Conservation (phyloP, 306 rosid species). For the Vigna angularis region DNA sequence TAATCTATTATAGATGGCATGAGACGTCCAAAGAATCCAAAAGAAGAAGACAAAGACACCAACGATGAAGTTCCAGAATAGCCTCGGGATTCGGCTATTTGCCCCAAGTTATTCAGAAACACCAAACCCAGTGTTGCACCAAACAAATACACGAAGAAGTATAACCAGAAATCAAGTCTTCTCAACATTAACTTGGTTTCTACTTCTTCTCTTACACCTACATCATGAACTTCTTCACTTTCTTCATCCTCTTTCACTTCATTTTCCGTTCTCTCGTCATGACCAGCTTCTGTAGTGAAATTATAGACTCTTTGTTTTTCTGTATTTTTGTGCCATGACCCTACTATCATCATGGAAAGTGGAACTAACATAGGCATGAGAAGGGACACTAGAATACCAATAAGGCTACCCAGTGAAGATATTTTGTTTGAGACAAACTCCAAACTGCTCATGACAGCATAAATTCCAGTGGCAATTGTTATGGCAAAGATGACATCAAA, state of each 20-base stretch:
- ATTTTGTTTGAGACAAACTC: conserved; percentile 45
- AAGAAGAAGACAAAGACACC: conserved; percentile 81
- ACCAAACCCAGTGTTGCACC: conserved; percentile 81
- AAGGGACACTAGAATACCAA: conserved; percentile 57
- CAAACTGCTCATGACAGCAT: conserved; percentile 64
- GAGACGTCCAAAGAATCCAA: conserved; percentile 90
- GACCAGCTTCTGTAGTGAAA: conserved; percentile 52
- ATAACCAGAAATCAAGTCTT: conserved; percentile 81
- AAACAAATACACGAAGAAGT: conserved; percentile 63
- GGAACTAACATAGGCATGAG: conserved; percentile 57
- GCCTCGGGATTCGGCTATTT: conserved; percentile 81
- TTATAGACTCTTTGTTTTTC: conserved; percentile 52
- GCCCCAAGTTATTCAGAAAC: conserved; percentile 82
- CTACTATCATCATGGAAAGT: conserved; percentile 41
- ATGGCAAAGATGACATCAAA: conserved; percentile 65
- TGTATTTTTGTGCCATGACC: conserved; percentile 45
- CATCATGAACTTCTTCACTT: conserved; percentile 10
- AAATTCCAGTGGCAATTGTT: conserved; percentile 70
- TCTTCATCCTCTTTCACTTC: conserved; percentile 29
- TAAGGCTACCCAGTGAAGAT: conserved; percentile 41
- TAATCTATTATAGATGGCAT: conserved; percentile 71
- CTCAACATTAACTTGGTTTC: conserved; percentile 68
- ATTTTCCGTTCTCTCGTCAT: conserved; percentile 15
- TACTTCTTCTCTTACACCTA: conserved; percentile 61
- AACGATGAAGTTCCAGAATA: conserved; percentile 58